phyloP scores from a whole-genome alignment of 139 green algal species.

The Deuterostichococcus epilithicus region DNA sequence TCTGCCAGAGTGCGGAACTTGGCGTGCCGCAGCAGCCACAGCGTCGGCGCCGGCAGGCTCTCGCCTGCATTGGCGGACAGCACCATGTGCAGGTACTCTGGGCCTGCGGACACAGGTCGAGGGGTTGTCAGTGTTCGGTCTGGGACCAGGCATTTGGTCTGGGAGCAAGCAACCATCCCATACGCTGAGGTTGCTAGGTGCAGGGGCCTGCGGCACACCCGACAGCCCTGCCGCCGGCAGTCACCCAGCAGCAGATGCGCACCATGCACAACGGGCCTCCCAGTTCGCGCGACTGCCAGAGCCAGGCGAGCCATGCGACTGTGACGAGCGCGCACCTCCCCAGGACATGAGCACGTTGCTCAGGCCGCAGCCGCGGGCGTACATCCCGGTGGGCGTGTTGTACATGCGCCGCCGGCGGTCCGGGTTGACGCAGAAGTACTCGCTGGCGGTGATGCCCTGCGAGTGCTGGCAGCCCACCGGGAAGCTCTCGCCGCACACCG shows the following conservation, averaged over 20 bases:
- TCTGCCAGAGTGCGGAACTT: slow-evolving; percentile 6
- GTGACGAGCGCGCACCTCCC: background rate
- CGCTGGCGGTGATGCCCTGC: slow-evolving; percentile 39
- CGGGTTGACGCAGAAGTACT: slow-evolving; percentile 71
- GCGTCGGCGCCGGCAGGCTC: background rate
- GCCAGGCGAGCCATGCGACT: background rate
- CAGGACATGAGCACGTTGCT: slow-evolving; percentile 21
- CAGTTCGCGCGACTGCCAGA: slow-evolving; percentile 1
- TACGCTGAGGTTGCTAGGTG: background rate
- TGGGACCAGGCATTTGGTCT: background rate
- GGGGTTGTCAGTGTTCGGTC: background rate
- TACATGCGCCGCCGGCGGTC: slow-evolving; percentile 65
- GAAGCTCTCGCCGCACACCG: slow-evolving; percentile 78
- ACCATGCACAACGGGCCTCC: background rate
- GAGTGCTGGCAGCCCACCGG: slow-evolving; percentile 81
- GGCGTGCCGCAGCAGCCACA: slow-evolving; percentile 50
- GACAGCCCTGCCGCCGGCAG: background rate
- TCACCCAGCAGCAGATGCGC: slow-evolving; percentile 15
- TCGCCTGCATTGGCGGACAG: background rate
- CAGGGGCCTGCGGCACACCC: background rate
- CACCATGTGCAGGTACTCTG: slow-evolving; percentile 85
- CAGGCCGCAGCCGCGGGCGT: slow-evolving; percentile 47
- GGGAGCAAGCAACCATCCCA: background rate
- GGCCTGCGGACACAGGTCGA: slow-evolving; percentile 4
- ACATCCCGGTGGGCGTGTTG: slow-evolving; percentile 53